Evolutionary conservation across 2,329 filamentous ascomycete genomes (phyloP).

Genomic region (Colletotrichum acutatum): DNA sequence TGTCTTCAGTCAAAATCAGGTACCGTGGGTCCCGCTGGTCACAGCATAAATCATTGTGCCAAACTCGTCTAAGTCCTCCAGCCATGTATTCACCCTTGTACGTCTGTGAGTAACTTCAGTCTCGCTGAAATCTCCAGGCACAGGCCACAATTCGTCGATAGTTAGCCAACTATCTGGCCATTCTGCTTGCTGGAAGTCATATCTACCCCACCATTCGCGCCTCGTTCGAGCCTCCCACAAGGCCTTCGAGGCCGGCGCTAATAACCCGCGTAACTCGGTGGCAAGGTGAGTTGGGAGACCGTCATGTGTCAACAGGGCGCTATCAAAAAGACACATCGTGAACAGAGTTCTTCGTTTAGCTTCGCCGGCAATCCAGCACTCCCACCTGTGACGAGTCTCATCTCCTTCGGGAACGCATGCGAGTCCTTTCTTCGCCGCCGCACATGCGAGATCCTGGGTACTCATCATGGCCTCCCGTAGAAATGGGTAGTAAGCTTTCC

Average conservation of each 20-base stretch:
- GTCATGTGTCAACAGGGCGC: conserved; percentile 55
- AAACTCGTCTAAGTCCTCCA: conserved; percentile 62
- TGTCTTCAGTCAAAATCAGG: neutral
- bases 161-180: conserved; percentile 54
- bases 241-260: conserved; percentile 51
- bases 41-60: conserved; percentile 64
- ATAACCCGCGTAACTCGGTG: conserved; percentile 57
- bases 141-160: conserved; percentile 64
- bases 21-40: conserved; percentile 56
- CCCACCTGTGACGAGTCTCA: conserved; percentile 57
- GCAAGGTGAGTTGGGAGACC: conserved; percentile 59
- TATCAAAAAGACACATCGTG: conserved; percentile 65
- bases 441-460: conserved; percentile 61
- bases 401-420: conserved; percentile 54
- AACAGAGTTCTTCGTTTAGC: conserved; percentile 63
- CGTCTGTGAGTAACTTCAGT: conserved; percentile 44
- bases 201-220: conserved; percentile 54
- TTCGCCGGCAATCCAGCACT: conserved; percentile 63
- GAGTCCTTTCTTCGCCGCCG: conserved; percentile 52
- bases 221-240: conserved; percentile 56
- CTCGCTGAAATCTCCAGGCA: conserved; percentile 45
- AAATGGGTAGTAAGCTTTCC: conserved; percentile 41
- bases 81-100: conserved; percentile 58
- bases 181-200: conserved; percentile 52
- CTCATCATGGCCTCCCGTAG: conserved; percentile 58